Evolutionary conservation across 2,329 filamentous ascomycete species (phyloP).

Genomic region (Trichocomaceae sp.): DNA sequence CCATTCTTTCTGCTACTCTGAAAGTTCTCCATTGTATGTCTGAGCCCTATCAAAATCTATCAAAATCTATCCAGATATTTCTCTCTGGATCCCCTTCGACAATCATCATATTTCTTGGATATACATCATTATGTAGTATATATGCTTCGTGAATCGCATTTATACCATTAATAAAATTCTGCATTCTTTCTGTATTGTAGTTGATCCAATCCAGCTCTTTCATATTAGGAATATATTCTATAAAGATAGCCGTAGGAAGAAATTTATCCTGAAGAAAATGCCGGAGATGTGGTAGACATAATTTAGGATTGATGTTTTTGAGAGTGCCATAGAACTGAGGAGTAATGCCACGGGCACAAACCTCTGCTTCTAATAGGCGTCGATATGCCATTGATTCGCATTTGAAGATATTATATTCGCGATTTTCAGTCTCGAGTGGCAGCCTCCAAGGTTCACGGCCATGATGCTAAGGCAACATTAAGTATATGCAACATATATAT

Average conservation of each 20-base stretch:
- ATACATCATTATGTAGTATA: not conserved
- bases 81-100: not conserved
- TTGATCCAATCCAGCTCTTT: conserved; percentile 6
- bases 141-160: not conserved
- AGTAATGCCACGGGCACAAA: not conserved
- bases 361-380: not conserved
- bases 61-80: not conserved
- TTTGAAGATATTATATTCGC: not conserved
- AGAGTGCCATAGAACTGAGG: not conserved
- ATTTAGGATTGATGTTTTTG: not conserved
- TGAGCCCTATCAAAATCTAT: not conserved
- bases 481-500: not conserved
- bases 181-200: conserved; percentile 10
- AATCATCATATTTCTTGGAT: not conserved
- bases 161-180: conserved; percentile 1
- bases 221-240: conserved; percentile 17
- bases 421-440: not conserved
- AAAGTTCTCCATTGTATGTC: not conserved
- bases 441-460: not conserved
- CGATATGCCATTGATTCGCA: not conserved
- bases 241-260: conserved; percentile 14
- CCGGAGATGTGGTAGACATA: not conserved
- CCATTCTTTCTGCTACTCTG: not conserved
- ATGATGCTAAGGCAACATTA: not conserved
- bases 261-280: conserved; percentile 15